Conservation (phyloP, 2,329 filamentous ascomycete genomes). For the Alternaria conjuncta region DNA sequence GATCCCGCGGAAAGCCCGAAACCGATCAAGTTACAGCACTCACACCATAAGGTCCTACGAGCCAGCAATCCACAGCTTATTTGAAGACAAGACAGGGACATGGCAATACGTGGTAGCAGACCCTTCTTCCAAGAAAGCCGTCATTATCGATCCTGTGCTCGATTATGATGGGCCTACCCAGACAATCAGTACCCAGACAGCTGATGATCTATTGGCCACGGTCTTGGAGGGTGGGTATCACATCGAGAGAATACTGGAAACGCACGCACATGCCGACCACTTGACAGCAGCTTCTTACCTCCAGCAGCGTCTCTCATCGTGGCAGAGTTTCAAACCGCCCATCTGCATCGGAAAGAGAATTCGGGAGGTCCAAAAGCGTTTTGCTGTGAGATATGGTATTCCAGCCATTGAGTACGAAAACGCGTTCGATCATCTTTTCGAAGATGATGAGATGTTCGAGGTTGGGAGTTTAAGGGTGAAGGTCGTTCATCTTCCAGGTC, state of each 20-base stretch:
- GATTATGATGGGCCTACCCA: constrained; percentile 59
- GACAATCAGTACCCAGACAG: constrained; percentile 58
- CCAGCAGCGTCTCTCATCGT: constrained; percentile 47
- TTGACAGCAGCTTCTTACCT: constrained; percentile 66
- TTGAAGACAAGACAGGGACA: constrained; percentile 56
- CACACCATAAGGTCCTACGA: background rate
- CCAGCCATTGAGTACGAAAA: constrained; percentile 50
- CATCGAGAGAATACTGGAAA: constrained; percentile 64
- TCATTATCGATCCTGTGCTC: constrained; percentile 68
- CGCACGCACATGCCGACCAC: constrained; percentile 68
- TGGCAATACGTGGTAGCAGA: constrained; percentile 69
- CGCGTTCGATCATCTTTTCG: constrained; percentile 62
- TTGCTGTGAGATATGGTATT: constrained; percentile 59
- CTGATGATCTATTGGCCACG: constrained; percentile 59
- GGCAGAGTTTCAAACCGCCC: constrained; percentile 49
- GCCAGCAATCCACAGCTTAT: constrained; percentile 32
- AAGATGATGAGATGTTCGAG: constrained; percentile 61
- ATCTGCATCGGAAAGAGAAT: constrained; percentile 66
- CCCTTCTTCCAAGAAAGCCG: constrained; percentile 55
- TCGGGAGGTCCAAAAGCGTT: constrained; percentile 57
- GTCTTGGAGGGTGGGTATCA: constrained; percentile 56
- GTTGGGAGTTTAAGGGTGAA: constrained; percentile 57
- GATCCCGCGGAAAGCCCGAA: background rate
- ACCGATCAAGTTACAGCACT: background rate
- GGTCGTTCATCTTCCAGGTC: constrained; percentile 64